A percentile compares a stretch with the other conserved stretches of the same genome.
Evolutionary conservation across 768 basidiomycete genomes (phyloP).

Genomic region (Suillus ampliporus): DNA sequence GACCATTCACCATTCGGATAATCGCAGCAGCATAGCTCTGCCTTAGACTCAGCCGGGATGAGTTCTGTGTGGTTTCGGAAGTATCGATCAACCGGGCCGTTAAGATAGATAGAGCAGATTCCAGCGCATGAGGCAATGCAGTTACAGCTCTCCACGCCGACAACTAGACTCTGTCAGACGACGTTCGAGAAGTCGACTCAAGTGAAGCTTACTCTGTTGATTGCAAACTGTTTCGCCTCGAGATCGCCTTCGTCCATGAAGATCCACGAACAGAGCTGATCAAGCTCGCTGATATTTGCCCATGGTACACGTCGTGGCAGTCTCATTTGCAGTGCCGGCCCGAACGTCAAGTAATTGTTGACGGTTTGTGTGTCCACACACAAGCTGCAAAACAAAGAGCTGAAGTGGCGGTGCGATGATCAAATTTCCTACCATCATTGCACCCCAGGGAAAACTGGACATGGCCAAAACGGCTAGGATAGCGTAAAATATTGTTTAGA

Average conservation of each 20-base stretch:
- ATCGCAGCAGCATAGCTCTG: slow-evolving; percentile 83
- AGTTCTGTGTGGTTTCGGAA: slow-evolving; percentile 21
- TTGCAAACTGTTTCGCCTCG: slow-evolving; percentile 59
- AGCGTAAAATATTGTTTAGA: no score
- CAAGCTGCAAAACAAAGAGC: no score
- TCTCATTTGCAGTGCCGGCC: slow-evolving; percentile 49
- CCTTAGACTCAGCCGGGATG: slow-evolving; percentile 58
- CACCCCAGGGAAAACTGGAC: no score
- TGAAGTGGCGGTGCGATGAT: not conserved
- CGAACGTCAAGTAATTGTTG: no score
- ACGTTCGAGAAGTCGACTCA: slow-evolving; percentile 5
- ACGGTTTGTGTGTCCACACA: not conserved
- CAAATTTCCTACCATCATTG: no score
- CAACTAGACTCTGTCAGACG: slow-evolving; percentile 49
- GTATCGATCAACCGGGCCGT: slow-evolving; percentile 63
- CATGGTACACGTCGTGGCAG: slow-evolving; percentile 85
- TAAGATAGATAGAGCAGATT: slow-evolving; percentile 70
- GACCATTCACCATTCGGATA: slow-evolving; percentile 90
- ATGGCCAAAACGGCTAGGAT: no score
- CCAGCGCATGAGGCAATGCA: slow-evolving; percentile 81
- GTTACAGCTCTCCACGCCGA: slow-evolving; percentile 82
- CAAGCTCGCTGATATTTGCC: slow-evolving; percentile 70
- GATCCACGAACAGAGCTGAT: slow-evolving; percentile 78
- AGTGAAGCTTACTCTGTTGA: slow-evolving; percentile 60
- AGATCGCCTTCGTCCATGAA: slow-evolving; percentile 67